phyloP scores from a whole-genome alignment of 2,329 filamentous ascomycete genomes.

The Calonectria pseudoreteaudii region DNA sequence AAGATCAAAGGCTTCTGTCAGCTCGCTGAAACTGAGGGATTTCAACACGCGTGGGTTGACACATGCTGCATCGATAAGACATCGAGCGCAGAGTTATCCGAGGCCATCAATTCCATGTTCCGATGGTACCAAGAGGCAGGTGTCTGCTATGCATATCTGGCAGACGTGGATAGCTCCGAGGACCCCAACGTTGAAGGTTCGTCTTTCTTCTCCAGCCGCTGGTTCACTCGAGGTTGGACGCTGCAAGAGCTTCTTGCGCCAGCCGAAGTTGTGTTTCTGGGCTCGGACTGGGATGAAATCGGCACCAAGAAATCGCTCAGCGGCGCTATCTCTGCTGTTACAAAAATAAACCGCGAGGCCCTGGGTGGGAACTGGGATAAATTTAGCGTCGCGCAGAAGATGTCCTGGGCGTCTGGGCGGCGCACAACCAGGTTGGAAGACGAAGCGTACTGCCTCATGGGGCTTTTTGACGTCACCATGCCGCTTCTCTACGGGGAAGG shows the following conservation, averaged over 20 bases:
- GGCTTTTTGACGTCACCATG: conserved; percentile 20
- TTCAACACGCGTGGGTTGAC: conserved; percentile 5
- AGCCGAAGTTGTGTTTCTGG: neutral
- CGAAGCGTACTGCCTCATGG: conserved; percentile 14
- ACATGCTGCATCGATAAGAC: conserved; percentile 14
- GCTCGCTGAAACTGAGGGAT: neutral
- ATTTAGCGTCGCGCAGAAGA: conserved; percentile 13
- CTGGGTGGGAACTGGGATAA: neutral
- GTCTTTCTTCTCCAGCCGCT: neutral
- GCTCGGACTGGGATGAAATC: neutral
- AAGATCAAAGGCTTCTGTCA: neutral
- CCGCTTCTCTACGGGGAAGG: conserved; percentile 22
- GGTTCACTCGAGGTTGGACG: conserved; percentile 1
- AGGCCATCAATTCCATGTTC: conserved; percentile 15
- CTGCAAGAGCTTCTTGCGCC: conserved; percentile 6
- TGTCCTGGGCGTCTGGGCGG: conserved; percentile 17
- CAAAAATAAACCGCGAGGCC: neutral
- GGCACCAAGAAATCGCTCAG: neutral
- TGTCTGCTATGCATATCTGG: conserved; percentile 3
- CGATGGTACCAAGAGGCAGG: conserved; percentile 8
- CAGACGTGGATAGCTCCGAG: neutral
- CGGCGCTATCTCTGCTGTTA: neutral
- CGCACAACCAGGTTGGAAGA: conserved; percentile 13
- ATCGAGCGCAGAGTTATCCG: conserved; percentile 3
- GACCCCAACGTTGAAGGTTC: neutral